phyloP scores from a whole-genome alignment of 805 yeast genomes.

The Komagataella kurtzmanii region DNA sequence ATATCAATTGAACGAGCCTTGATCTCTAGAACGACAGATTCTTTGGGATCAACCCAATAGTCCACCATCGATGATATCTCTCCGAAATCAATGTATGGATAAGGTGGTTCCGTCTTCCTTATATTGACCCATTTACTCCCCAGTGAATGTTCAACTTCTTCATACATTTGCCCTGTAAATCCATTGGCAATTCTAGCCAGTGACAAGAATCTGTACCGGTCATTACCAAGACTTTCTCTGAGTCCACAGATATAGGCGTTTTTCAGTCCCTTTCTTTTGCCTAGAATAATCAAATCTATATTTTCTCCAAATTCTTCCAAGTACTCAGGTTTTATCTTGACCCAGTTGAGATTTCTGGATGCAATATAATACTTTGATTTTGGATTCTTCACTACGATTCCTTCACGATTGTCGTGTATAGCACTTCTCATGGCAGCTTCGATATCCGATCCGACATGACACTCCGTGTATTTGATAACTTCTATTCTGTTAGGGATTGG shows the following conservation, averaged over 20 bases:
- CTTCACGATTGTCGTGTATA: constrained; percentile 59
- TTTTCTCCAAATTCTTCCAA: constrained; percentile 78
- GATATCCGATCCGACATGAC: constrained; percentile 36
- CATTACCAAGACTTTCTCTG: constrained; percentile 5
- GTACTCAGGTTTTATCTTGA: constrained; percentile 87
- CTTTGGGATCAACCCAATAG: constrained; percentile 68
- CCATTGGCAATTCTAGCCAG: constrained; percentile 84
- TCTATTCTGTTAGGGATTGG: constrained; percentile 38
- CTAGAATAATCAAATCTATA: constrained; percentile 68
- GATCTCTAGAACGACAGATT: constrained; percentile 70
- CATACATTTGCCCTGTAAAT: constrained; percentile 48
- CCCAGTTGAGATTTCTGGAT: constrained; percentile 53
- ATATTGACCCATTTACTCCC: constrained; percentile 46
- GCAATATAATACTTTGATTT: constrained; percentile 45
- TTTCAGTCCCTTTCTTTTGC: constrained; percentile 63
- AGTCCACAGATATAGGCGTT: constrained; percentile 67
- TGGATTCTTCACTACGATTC: constrained; percentile 63
- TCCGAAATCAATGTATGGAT: constrained; percentile 29
- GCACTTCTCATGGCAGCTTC: constrained; percentile 41
- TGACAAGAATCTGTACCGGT: constrained; percentile 31
- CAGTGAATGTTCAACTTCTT: constrained; percentile 41
- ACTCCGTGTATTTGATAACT: constrained; percentile 25
- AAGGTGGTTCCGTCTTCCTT: constrained; percentile 22
- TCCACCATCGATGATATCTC: constrained; percentile 45
- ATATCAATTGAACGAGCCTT: constrained; percentile 64